A percentile compares a stretch with the other conserved stretches of the same genome.
phyloP scores from a whole-genome alignment of 2,329 filamentous ascomycete species.

The Aspergillus luchuensis region DNA sequence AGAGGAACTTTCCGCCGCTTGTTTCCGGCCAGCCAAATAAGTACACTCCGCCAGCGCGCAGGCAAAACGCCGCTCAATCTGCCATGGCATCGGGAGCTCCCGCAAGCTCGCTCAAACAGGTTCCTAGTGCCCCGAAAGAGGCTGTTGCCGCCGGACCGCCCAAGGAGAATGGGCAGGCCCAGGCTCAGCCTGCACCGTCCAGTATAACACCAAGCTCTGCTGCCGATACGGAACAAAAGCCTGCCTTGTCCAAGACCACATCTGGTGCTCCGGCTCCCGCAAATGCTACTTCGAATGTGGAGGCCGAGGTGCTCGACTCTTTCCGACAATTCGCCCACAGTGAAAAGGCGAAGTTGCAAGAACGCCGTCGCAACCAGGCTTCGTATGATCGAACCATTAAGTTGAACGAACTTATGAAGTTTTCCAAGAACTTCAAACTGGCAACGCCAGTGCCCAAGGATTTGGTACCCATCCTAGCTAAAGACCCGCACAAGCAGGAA shows the following conservation, averaged over 20 bases:
- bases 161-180: constrained; percentile 27
- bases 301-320: constrained; percentile 62
- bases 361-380: constrained; percentile 57
- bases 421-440: constrained; percentile 91
- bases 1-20: constrained; percentile 64
- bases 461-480: constrained; percentile 90
- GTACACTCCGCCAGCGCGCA: constrained; percentile 87
- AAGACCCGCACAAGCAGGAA: constrained; percentile 92
- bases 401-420: constrained; percentile 91
- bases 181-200: constrained; percentile 20
- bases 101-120: constrained; percentile 87
- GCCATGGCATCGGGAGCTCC: constrained; percentile 76
- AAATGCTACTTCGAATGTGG: constrained; percentile 62
- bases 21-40: constrained; percentile 63
- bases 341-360: constrained; percentile 63
- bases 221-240: constrained; percentile 31
- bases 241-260: constrained; percentile 25
- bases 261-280: constrained; percentile 42
- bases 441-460: constrained; percentile 89
- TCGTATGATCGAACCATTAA: constrained; percentile 84
- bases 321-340: constrained; percentile 66
- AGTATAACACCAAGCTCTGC: constrained; percentile 25
- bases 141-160: constrained; percentile 32
- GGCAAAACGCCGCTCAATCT: constrained; percentile 73
- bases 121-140: constrained; percentile 65